phyloP scores from a whole-genome alignment of 805 yeast genomes.

The Hanseniaspora mollemarum region DNA sequence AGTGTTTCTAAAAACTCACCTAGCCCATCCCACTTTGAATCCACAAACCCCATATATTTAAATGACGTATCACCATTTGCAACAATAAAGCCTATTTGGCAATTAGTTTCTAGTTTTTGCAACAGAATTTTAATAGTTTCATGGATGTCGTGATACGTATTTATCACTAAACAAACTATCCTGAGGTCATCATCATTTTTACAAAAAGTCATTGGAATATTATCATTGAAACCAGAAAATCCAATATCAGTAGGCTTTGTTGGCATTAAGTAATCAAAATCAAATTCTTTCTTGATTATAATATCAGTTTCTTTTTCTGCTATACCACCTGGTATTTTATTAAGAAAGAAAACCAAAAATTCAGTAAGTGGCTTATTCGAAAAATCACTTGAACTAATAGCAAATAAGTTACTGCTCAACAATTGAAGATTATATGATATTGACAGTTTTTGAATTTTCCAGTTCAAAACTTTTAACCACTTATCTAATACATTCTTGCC shows the following conservation, averaged over 20 bases:
- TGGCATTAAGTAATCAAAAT: slow-evolving; percentile 1
- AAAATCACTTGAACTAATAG: background rate
- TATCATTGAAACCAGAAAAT: background rate
- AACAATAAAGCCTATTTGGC: slow-evolving; percentile 39
- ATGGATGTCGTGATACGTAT: slow-evolving; percentile 24
- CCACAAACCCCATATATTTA: slow-evolving; percentile 39
- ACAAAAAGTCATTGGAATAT: background rate
- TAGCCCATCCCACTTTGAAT: slow-evolving; percentile 41
- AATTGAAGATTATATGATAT: background rate
- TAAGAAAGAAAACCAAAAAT: background rate
- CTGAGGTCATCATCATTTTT: background rate
- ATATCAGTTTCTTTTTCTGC: background rate
- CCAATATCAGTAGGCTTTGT: background rate
- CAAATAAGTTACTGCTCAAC: slow-evolving; percentile 5
- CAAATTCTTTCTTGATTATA: slow-evolving; percentile 4
- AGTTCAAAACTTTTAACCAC: slow-evolving; percentile 2
- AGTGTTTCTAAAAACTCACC: slow-evolving; percentile 25
- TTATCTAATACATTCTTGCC: slow-evolving; percentile 4
- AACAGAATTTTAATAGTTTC: slow-evolving; percentile 25
- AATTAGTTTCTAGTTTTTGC: slow-evolving; percentile 29
- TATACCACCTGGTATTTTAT: slow-evolving; percentile 1
- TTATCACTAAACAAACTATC: slow-evolving; percentile 3
- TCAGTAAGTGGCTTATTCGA: background rate
- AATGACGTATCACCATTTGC: slow-evolving; percentile 33
- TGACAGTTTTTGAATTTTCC: background rate